Evolutionary conservation across 176 grass and related monocot genomes (phyloP).

Genomic region (Oryza brachyantha): DNA sequence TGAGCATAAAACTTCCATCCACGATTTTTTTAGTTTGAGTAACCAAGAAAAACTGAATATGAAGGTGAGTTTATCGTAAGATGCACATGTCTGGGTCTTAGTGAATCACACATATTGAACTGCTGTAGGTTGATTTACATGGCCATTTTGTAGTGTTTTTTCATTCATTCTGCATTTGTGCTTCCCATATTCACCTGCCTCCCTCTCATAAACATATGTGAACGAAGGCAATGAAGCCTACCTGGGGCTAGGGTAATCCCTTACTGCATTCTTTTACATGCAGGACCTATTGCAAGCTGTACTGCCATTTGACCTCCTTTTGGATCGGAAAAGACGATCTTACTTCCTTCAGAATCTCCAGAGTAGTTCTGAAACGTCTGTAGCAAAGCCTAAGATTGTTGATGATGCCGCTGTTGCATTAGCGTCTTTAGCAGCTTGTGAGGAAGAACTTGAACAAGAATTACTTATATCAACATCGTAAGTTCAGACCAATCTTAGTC

Average conservation of each 20-base stretch:
- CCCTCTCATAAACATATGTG: conserved; percentile 15
- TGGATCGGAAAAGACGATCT: conserved; percentile 82
- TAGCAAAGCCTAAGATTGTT: conserved; percentile 62
- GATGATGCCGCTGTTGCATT: conserved; percentile 67
- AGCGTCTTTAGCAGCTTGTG: conserved; percentile 89
- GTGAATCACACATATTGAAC: not conserved
- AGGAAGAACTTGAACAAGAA: conserved; percentile 94
- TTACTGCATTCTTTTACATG: conserved; percentile 29
- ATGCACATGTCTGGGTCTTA: conserved; percentile 20
- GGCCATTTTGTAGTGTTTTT: conserved; percentile 4
- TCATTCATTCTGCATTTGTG: conserved; percentile 6
- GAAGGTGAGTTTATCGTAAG: conserved; percentile 49
- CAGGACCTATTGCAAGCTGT: conserved; percentile 89
- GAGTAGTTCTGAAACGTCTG: conserved; percentile 61
- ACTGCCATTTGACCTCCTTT: conserved; percentile 93
- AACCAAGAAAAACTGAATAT: conserved; percentile 65
- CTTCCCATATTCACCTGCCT: not conserved
- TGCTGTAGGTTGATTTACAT: conserved; percentile 20
- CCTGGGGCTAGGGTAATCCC: conserved; percentile 14
- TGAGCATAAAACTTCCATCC: conserved; percentile 30
- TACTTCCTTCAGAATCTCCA: conserved; percentile 86
- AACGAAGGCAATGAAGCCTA: conserved; percentile 27
- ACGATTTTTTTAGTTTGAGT: conserved; percentile 44
- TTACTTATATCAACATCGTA: conserved; percentile 97
- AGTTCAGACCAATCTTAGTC: conserved; percentile 19